phyloP scores from a whole-genome alignment of 2,329 filamentous ascomycete genomes.

The Didymella sp. region DNA sequence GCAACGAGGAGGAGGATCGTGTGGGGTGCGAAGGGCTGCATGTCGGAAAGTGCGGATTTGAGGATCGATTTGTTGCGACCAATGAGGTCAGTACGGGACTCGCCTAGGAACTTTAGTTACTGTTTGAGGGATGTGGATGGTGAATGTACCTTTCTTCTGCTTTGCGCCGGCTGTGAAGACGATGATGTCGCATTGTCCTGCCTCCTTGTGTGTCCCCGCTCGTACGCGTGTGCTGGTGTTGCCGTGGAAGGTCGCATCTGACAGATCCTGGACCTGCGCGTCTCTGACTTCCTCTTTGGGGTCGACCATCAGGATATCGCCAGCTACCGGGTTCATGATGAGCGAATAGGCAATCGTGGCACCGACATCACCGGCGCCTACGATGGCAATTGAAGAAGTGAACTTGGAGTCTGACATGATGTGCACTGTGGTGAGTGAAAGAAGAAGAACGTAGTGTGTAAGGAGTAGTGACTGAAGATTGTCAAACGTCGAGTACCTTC shows the following conservation, averaged over 20 bases:
- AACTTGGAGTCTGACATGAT: slow-evolving; percentile 25
- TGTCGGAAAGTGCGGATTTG: slow-evolving; percentile 28
- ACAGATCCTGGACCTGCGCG: slow-evolving; percentile 30
- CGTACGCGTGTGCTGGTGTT: slow-evolving; percentile 27
- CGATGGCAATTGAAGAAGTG: slow-evolving; percentile 32
- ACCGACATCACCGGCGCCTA: slow-evolving; percentile 34
- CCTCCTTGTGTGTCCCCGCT: slow-evolving; percentile 33
- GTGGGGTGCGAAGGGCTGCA: slow-evolving; percentile 28
- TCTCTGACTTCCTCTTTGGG: slow-evolving; percentile 33
- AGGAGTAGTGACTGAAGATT: too few species aligned
- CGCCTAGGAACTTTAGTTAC: slow-evolving; percentile 12
- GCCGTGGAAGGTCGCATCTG: slow-evolving; percentile 25
- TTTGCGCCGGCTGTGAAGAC: slow-evolving; percentile 32
- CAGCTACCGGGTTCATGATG: slow-evolving; percentile 31
- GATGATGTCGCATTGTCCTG: slow-evolving; percentile 31
- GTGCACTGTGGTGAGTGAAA: background rate
- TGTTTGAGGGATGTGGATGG: background rate
- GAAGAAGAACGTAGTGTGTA: too few species aligned
- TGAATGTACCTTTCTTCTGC: slow-evolving; percentile 27
- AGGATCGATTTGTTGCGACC: slow-evolving; percentile 33
- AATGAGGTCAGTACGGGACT: slow-evolving; percentile 30
- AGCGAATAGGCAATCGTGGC: slow-evolving; percentile 34
- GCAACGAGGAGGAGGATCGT: slow-evolving; percentile 30
- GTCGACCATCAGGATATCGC: slow-evolving; percentile 31
- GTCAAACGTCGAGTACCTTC: background rate